Percentiles rank a stretch among this genome's conserved stretches.
Conservation (phyloP, 352 stramenopile genomes). For the Pythium aristosporum region DNA sequence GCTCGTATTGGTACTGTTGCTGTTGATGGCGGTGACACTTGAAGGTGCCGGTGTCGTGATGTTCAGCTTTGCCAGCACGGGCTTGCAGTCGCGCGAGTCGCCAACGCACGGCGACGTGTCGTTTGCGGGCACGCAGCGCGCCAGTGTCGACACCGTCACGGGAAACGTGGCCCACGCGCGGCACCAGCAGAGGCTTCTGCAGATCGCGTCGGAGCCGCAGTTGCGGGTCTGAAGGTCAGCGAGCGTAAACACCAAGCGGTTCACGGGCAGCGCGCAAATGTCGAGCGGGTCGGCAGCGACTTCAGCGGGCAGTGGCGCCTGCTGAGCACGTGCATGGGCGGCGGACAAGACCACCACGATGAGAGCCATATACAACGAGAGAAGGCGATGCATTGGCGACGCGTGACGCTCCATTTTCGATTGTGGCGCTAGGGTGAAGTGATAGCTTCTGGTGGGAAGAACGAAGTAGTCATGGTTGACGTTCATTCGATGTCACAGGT, state of each 20-base stretch:
- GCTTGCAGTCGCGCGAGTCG: slow-evolving; percentile 12
- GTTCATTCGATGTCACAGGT: background rate
- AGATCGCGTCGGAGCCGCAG: slow-evolving; percentile 6
- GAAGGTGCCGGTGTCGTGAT: background rate
- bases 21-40: background rate
- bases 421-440: background rate
- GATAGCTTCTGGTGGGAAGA: background rate
- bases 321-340: background rate
- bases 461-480: background rate
- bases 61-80: slow-evolving; percentile 1
- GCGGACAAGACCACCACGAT: background rate
- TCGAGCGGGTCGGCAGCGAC: slow-evolving; percentile 28
- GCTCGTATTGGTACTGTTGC: background rate
- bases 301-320: background rate
- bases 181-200: slow-evolving; percentile 23
- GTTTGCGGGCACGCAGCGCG: slow-evolving; percentile 16
- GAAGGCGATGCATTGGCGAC: background rate
- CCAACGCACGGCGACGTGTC: slow-evolving; percentile 5
- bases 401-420: background rate
- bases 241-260: slow-evolving; percentile 34
- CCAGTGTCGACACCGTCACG: slow-evolving; percentile 13
- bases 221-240: slow-evolving; percentile 14
- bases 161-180: slow-evolving; percentile 17
- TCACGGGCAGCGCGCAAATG: slow-evolving; percentile 39
- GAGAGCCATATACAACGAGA: background rate